Percentiles rank a stretch among this genome's conserved stretches.
Conservation (phyloP, 805 yeast species). For the Pichia eremophila region DNA sequence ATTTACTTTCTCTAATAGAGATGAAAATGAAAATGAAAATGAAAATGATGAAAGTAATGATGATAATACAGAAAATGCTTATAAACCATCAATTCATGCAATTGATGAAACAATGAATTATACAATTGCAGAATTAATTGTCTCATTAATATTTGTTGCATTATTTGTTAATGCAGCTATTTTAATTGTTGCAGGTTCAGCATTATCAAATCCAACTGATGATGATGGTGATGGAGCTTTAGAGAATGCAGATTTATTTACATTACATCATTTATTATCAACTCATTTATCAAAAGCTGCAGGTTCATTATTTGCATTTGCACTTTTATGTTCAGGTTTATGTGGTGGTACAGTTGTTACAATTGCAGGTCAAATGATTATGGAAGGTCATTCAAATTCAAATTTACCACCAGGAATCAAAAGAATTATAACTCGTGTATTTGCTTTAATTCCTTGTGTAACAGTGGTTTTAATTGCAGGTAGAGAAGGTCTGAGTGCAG, state of each 20-base stretch:
- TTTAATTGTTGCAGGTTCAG: conserved; percentile 84
- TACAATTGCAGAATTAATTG: conserved; percentile 73
- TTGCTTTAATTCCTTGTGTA: conserved; percentile 81
- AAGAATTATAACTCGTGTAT: conserved; percentile 67
- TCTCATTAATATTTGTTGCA: conserved; percentile 79
- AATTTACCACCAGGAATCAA: conserved; percentile 74
- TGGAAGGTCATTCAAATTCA: conserved; percentile 83
- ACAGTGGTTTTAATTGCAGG: conserved; percentile 66
- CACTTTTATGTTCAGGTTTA: conserved; percentile 84
- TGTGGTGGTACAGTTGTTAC: conserved; percentile 94
- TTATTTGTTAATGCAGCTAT: conserved; percentile 89
- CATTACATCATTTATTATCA: conserved; percentile 65
- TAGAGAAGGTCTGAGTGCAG: conserved; percentile 67
- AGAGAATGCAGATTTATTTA: conserved; percentile 71
- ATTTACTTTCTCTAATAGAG: conserved; percentile 19
- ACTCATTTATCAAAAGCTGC: conserved; percentile 74
- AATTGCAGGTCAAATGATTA: conserved; percentile 86
- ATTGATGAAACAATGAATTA: conserved; percentile 69
- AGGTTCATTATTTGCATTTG: conserved; percentile 81
- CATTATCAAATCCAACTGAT: conserved; percentile 39
- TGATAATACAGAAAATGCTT: conserved; percentile 18
- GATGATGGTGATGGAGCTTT: conserved; percentile 47
- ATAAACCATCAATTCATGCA: conserved; percentile 72
- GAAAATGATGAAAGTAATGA: conserved; percentile 30
- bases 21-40: conserved; percentile 14